phyloP scores from a whole-genome alignment of 2,329 filamentous ascomycete genomes.

The Curvularia hawaiiensis region DNA sequence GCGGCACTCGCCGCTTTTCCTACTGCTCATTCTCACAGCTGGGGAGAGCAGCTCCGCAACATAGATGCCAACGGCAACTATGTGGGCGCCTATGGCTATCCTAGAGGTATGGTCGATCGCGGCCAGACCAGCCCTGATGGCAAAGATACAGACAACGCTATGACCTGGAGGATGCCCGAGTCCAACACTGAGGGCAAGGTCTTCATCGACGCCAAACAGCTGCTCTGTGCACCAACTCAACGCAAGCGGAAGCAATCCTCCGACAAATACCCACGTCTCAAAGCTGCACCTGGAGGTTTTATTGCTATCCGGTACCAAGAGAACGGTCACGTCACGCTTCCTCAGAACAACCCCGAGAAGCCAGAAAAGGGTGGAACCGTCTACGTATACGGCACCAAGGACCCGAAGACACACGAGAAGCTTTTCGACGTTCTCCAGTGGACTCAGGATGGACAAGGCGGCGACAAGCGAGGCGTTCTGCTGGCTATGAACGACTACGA shows the following conservation, averaged over 20 bases:
- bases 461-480: conserved; percentile 76
- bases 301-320: conserved; percentile 58
- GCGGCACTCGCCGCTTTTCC: conserved; percentile 30
- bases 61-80: conserved; percentile 77
- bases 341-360: conserved; percentile 49
- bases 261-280: conserved; percentile 65
- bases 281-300: conserved; percentile 55
- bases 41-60: conserved; percentile 77
- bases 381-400: conserved; percentile 56
- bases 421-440: conserved; percentile 74
- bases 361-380: conserved; percentile 52
- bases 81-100: conserved; percentile 71
- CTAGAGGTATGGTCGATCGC: conserved; percentile 72
- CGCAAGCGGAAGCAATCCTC: conserved; percentile 58
- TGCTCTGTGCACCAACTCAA: conserved; percentile 70
- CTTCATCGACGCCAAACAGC: conserved; percentile 57
- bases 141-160: conserved; percentile 63
- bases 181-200: conserved; percentile 46
- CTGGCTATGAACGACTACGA: conserved; percentile 82
- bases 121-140: conserved; percentile 48
- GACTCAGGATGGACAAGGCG: conserved; percentile 80
- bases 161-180: conserved; percentile 60
- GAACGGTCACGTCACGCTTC: conserved; percentile 56
- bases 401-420: conserved; percentile 60
- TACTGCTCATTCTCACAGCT: conserved; percentile 64